These are phyloP conservation scores for Tubosaeta brunneosetosa DNA, from an alignment of 768 basidiomycete genomes.

Conservation along the genomic window DNA sequence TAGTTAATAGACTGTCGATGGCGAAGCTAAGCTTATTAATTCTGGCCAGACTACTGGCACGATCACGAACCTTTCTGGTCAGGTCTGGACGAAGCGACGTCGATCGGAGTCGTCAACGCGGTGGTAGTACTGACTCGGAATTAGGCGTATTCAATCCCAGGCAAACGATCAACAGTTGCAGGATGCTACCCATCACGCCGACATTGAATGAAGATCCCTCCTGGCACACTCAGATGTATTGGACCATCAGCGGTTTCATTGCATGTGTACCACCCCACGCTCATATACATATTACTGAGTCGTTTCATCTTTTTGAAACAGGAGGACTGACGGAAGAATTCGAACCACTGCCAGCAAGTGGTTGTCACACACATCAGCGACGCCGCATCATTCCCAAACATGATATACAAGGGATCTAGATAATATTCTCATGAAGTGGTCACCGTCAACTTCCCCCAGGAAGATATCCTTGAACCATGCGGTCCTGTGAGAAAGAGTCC, in stretches of 20 bases:
- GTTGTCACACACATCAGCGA: constrained; percentile 4
- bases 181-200: too few relatives aligned
- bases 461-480: neutral
- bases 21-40: neutral
- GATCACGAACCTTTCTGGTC: constrained; percentile 2
- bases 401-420: neutral
- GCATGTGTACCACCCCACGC: neutral
- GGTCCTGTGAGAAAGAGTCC: neutral
- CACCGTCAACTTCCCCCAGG: neutral
- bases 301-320: constrained; percentile 25
- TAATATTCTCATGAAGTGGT: constrained; percentile 5
- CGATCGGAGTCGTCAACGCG: constrained; percentile 12
- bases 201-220: too few relatives aligned
- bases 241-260: neutral
- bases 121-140: too few relatives aligned
- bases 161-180: neutral
- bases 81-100: constrained; percentile 1
- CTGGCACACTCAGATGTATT: too few relatives aligned
- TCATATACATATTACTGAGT: constrained; percentile 3
- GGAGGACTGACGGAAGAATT: constrained; percentile 11
- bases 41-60: constrained; percentile 1
- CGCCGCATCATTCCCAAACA: constrained; percentile 4
- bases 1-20: constrained; percentile 18
- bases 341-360: constrained; percentile 1
- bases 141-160: too few relatives aligned